Percentiles rank a stretch among this genome's conserved stretches.
Evolutionary conservation across 1,284 basidiomycete genomes (phyloP).

Genomic region (Singerocomus rubriflavus): DNA sequence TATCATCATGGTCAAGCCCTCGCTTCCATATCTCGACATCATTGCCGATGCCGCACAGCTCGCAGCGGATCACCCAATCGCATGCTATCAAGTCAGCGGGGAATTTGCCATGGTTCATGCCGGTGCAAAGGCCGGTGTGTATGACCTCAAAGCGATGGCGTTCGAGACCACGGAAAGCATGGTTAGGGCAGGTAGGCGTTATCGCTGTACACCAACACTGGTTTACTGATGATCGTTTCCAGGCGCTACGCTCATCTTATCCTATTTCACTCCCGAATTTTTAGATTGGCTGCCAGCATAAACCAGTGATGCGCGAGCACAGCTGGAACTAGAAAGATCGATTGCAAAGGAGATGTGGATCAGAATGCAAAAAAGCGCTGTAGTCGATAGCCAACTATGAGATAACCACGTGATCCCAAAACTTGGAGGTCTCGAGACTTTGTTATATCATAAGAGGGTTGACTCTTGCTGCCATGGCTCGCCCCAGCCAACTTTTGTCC

Average conservation of each 20-base stretch:
- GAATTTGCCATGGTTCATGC: slow-evolving; percentile 98
- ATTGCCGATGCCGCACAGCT: slow-evolving; percentile 85
- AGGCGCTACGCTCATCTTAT: slow-evolving; percentile 88
- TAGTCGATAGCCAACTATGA: no score
- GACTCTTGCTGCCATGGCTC: slow-evolving; percentile 6
- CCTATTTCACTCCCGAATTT: slow-evolving; percentile 96
- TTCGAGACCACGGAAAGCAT: slow-evolving; percentile 91
- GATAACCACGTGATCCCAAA: no score
- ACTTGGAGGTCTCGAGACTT: no score
- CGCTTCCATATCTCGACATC: slow-evolving; percentile 95
- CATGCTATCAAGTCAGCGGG: slow-evolving; percentile 95
- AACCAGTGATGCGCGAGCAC: slow-evolving; percentile 2
- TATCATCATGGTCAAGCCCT: slow-evolving; percentile 99
- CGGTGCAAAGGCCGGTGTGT: slow-evolving; percentile 90
- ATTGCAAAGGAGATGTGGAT: neutral
- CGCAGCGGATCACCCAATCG: slow-evolving; percentile 84
- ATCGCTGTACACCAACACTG: neutral
- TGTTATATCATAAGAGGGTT: no score
- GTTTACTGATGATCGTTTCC: slow-evolving; percentile 8
- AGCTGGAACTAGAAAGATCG: neutral
- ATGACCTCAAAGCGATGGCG: slow-evolving; percentile 89
- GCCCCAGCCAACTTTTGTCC: slow-evolving; percentile 1
- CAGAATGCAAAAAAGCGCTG: neutral
- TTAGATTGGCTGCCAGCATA: slow-evolving; percentile 79
- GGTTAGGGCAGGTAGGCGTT: slow-evolving; percentile 77